Base-by-base conservation (phyloP, 805 yeast species). In the Candida berthetii region DNA sequence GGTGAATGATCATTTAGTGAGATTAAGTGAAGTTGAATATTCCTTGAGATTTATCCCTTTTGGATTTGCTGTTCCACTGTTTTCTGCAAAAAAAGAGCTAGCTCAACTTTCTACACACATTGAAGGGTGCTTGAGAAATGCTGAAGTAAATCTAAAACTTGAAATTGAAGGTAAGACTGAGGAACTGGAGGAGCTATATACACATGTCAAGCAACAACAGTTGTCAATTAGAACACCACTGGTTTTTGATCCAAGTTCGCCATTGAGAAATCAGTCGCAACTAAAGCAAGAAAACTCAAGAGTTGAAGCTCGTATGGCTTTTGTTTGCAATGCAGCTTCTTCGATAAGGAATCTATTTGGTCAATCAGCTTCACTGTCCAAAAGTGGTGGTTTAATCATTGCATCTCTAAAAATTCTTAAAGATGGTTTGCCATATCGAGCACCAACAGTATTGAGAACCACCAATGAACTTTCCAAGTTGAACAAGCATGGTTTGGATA, bases 31-130 rank as follows among this genome's bases (percentile, higher is more conserved):
- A 34, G 52, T 49, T 16, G 67, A 64, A 28, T 64, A 64, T 42
- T 56, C 62, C 25, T 44, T 68, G 6, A 57, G 73, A 48, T 59
- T 67, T 29, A 60, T 67, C 33, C 73, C 73, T 6, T 66, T 64
- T 49, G 68, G 65, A 9, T 62, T 66, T 37, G 50, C 44, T 40
- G 48, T 46, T 31, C 48, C 49, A 14, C 45, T 48, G 19, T 50
- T 46, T 35, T 48, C 48, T 7, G 45, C 50, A 3, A 40, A 39
- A 31, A 38, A 27, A 14, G 35, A 47, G 1, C 24, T 49, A 20
- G 37, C 37, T 3, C 38, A 35, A 13, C 38, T 48, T 35, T 48
- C 42, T 28, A 40, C 34, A 6, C 22, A 34, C 2, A 38, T 48
- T 24, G 48, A 48, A 36, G 41, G 45, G 9, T 41, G 46, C 13